These are phyloP conservation scores for Lotus japonicus DNA, from an alignment of 306 rosid genomes.

Conservation along the genomic window DNA sequence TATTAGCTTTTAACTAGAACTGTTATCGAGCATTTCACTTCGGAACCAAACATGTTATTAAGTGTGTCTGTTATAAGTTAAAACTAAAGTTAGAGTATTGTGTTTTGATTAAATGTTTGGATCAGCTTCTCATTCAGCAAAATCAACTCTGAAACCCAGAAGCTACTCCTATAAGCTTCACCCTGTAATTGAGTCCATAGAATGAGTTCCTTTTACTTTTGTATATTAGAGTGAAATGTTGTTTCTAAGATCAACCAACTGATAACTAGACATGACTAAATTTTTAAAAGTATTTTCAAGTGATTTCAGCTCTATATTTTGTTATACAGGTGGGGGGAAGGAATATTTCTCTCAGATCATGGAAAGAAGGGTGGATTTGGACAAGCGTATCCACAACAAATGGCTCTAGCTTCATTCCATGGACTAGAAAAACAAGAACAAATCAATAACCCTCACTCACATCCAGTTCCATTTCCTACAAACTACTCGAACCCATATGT, in stretches of 20 bases:
- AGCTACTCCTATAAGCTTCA: too few species aligned
- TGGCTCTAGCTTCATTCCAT: constrained; percentile 17
- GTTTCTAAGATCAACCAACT: too few species aligned
- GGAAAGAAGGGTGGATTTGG: constrained; percentile 40
- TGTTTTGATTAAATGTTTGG: not conserved
- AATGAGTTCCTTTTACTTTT: too few species aligned
- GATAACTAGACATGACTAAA: not conserved
- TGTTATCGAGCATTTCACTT: too few species aligned
- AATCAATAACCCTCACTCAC: constrained; percentile 22
- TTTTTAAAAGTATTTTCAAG: not conserved
- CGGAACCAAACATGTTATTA: too few species aligned
- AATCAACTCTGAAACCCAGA: too few species aligned
- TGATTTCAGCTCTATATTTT: not conserved
- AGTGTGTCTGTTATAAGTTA: too few species aligned
- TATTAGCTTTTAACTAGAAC: too few species aligned
- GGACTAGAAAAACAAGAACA: constrained; percentile 32
- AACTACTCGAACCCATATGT: constrained; percentile 39
- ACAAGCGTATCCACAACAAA: constrained; percentile 22
- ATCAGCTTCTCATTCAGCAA: too few species aligned
- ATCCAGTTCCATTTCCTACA: constrained; percentile 41
- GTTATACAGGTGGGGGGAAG: constrained; percentile 40
- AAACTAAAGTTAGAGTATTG: too few species aligned
- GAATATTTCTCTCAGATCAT: constrained; percentile 26
- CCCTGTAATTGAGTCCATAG: too few species aligned
- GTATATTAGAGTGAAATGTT: too few species aligned